Base-by-base conservation (phyloP, 2,329 filamentous ascomycete genomes). In the Trichocomaceae sp. region DNA sequence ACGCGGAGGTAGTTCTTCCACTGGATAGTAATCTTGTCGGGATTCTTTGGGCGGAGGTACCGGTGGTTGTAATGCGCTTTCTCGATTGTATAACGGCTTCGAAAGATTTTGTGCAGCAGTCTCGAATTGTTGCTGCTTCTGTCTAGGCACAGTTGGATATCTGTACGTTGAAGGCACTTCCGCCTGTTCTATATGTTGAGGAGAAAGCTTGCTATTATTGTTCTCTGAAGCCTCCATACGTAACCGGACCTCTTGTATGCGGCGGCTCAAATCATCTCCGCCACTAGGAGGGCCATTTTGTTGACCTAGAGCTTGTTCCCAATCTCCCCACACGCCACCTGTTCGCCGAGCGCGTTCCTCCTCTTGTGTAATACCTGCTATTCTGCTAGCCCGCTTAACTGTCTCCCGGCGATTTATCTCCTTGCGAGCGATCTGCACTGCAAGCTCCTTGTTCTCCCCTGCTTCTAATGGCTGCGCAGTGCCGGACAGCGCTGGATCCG, bases 341-440 rank as follows among this genome's bases (percentile, higher is more conserved):
- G 72, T 71, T 9, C 83, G 76, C 41, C 82, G 78, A 50, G 74
- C 72, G 55, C 79, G 77, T 58, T 84, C 81, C 57, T 83, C 80
- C 52, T 82, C 79, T 48, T 79, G 76, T 0, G 79, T 74, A 1
- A 83, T 74, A 0, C 80, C 83, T 23, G 81, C 78, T 60, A 82
- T 78, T 31, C 80, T 77, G 23, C 79, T 81, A 10, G 78, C 79
- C 59, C 75, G 79, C 57, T 83, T 77, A 42, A 77, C 78, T 13
- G 80, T 82, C 62, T 87, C 84, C 60, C 89, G 78, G 42, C 87
- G 79, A 54, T 74, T 77, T 55, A 90, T 80, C 69, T 95, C 89
- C 54, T 81, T 81, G 59, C 85, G 83, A 0, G 89, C 89, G 29
- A 95, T 70, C 60, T 86, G 82, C 6, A 95, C 84, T 0, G 90